A percentile compares a stretch with the other conserved stretches of the same genome.
These are phyloP conservation scores for Kurtzmaniella cleridarum DNA, from an alignment of 805 yeast genomes.

Conservation along the genomic window DNA sequence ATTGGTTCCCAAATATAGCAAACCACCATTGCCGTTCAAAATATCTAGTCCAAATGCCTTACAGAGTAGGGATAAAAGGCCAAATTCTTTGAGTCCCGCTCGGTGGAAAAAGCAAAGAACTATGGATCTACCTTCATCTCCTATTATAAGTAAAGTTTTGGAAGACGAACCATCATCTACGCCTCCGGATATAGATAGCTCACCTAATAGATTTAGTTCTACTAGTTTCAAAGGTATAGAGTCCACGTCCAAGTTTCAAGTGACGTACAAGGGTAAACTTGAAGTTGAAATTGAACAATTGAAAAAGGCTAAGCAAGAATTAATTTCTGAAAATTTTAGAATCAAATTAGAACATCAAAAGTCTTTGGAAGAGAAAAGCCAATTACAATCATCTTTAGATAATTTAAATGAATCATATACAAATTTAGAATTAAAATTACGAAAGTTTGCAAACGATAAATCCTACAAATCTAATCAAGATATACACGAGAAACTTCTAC, in stretches of 20 bases:
- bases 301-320: constrained; percentile 5
- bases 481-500: too few species aligned
- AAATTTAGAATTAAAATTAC: background rate
- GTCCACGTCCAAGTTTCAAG: constrained; percentile 4
- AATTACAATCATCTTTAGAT: too few species aligned
- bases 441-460: background rate
- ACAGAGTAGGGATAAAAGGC: background rate
- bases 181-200: background rate
- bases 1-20: constrained; percentile 23
- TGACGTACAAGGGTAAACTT: constrained; percentile 8
- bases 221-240: background rate
- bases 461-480: background rate
- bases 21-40: constrained; percentile 25
- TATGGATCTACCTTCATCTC: background rate
- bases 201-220: background rate
- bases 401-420: background rate
- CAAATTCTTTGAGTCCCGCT: background rate
- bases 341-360: too few species aligned
- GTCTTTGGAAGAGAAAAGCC: too few species aligned
- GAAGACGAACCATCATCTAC: background rate
- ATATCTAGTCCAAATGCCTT: background rate
- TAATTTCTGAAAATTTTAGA: constrained; percentile 1
- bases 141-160: background rate
- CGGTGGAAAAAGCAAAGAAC: background rate
- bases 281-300: constrained; percentile 9